Evolutionary conservation across 805 yeast species (phyloP).

Genomic region (Candida nanaspora): DNA sequence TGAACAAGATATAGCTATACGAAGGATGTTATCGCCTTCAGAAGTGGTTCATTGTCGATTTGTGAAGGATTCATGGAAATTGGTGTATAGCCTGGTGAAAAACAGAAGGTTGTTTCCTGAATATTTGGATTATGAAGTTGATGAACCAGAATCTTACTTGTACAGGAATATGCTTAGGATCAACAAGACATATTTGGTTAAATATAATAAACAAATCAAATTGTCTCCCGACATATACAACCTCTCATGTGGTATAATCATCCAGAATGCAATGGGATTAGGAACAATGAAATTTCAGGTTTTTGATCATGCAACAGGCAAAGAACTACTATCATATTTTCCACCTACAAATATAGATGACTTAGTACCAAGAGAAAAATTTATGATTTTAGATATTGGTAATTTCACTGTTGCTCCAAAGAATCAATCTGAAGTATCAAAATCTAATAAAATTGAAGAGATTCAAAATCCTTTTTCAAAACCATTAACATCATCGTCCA

Average conservation of each 20-base stretch:
- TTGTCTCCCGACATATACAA: conserved; percentile 44
- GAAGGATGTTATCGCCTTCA: conserved; percentile 10
- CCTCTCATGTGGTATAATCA: conserved; percentile 42
- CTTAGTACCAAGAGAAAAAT: conserved; percentile 44
- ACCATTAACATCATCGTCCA: neutral
- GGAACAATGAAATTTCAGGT: conserved; percentile 53
- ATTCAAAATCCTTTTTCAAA: neutral
- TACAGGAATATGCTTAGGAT: conserved; percentile 39
- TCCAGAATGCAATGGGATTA: conserved; percentile 48
- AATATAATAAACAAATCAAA: conserved; percentile 37
- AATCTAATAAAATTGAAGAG: neutral
- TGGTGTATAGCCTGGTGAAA: conserved; percentile 41
- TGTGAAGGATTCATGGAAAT: conserved; percentile 48
- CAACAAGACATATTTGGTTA: conserved; percentile 41
- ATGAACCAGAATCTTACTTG: conserved; percentile 39
- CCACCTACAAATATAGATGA: conserved; percentile 55
- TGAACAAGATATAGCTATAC: conserved; percentile 9
- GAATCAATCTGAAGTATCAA: neutral
- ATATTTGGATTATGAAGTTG: conserved; percentile 28
- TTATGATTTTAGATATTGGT: conserved; percentile 45
- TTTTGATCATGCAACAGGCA: conserved; percentile 22
- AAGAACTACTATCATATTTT: conserved; percentile 34
- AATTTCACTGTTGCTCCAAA: conserved; percentile 28
- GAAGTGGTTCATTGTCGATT: conserved; percentile 22
- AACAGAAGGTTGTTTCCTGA: conserved; percentile 50